Base-by-base conservation (phyloP, 495 filamentous ascomycete genomes). In the Aspergillus sclerotioniger region DNA sequence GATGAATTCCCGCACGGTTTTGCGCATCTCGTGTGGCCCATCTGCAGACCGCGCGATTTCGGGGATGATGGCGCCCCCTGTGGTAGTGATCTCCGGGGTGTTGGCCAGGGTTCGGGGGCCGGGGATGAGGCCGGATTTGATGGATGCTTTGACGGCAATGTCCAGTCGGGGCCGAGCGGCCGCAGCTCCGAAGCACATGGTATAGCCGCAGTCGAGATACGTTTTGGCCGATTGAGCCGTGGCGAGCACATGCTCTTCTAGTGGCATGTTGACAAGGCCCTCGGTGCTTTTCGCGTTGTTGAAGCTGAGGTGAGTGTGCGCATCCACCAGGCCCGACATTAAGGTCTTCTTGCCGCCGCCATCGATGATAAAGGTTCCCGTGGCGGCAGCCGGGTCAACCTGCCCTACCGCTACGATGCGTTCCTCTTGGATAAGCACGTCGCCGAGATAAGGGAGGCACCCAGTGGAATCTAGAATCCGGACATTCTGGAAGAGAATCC, bases 111-210 rank as follows among this genome's bases (percentile, higher is more conserved):
- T 77, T 6, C 78, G 68, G 6, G 79, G 80, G 3, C 80, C 80
- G 1, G 76, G 78, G n/a, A 84, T 77, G 55, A 77, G 66, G 0
- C 82, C 82, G 0, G 67, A 67, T 43, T 83, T 80, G 56, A 85
- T 84, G 1, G 81, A 80, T 56, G 84, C 76, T 32, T 80, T 69
- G 29, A 84, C 75, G 15, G 80, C 79, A 32, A 75, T 57, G 54
- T 81, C 79, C 0, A 82, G 65, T 10, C 79, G 70, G 21, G 73
- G 67, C 57, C 81, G 79, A 0, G 80, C 80, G 1, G 77, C 76
- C 7, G 80, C 80, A 0, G 79, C 78, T 6, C 79, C 79, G 57
- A 73, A 81, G 63, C 76, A 82, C 76, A 80, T 80, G 15, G 77
- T 68, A 25, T 71, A 72, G 1, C 77, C 78, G 6, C 68, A 75